Percentiles rank a stretch among this genome's conserved stretches.
Evolutionary conservation across 495 filamentous ascomycete species (phyloP).

Genomic region (Polyplosphaeria fusca): DNA sequence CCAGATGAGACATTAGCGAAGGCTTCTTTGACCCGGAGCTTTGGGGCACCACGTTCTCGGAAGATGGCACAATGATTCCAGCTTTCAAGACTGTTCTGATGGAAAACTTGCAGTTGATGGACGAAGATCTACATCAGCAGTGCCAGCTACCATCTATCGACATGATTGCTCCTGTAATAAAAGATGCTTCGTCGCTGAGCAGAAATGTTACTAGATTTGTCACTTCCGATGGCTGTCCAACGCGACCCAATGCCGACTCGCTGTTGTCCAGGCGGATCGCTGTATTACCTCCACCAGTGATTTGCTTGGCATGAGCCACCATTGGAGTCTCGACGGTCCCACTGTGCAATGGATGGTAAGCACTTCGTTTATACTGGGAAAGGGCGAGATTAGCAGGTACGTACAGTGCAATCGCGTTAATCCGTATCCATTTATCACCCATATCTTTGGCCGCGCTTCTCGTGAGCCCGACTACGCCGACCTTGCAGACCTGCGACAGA

Average conservation of each 20-base stretch:
- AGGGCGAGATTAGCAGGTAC: not conserved
- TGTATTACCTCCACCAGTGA: constrained; percentile 1
- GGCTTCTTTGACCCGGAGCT: too few species aligned
- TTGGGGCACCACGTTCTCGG: too few species aligned
- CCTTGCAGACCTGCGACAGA: constrained; percentile 6
- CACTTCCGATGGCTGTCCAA: constrained; percentile 18
- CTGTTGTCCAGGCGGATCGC: constrained; percentile 1
- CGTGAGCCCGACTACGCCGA: constrained; percentile 23
- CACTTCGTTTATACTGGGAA: too few species aligned
- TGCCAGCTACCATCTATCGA: constrained; percentile 36
- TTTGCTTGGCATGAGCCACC: constrained; percentile 5
- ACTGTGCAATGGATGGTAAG: too few species aligned
- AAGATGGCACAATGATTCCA: too few species aligned
- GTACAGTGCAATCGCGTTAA: constrained; percentile 28
- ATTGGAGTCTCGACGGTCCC: constrained; percentile 18
- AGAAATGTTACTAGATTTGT: constrained; percentile 19
- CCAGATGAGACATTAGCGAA: too few species aligned
- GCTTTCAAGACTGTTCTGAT: too few species aligned
- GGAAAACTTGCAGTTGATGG: not conserved
- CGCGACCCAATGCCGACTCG: constrained; percentile 9
- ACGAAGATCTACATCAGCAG: constrained; percentile 2
- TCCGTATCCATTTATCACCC: constrained; percentile 10
- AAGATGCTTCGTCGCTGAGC: constrained; percentile 19
- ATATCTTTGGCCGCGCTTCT: constrained; percentile 22
- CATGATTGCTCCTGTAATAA: constrained; percentile 28